Evolutionary conservation across 1,284 basidiomycete genomes (phyloP).

Genomic region (Leucoagaricus sp.): DNA sequence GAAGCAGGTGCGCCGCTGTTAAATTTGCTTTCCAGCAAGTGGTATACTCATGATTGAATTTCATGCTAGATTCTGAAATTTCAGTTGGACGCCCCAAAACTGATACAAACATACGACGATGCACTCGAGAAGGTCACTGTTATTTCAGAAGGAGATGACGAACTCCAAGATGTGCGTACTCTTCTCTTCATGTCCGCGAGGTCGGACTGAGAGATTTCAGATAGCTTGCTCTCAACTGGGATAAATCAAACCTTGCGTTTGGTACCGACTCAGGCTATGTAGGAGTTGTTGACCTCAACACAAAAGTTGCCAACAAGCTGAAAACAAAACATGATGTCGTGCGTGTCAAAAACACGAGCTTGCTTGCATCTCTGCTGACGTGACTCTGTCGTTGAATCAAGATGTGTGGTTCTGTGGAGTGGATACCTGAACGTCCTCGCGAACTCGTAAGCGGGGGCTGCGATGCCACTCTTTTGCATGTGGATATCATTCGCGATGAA

Average conservation of each 20-base stretch:
- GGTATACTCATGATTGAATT: background rate
- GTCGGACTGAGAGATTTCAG: conserved; percentile 37
- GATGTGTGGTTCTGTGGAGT: conserved; percentile 70
- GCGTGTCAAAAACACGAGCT: conserved; percentile 22
- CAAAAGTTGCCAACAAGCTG: conserved; percentile 51
- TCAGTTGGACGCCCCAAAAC: conserved; percentile 41
- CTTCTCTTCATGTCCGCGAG: background rate
- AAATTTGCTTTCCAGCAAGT: background rate
- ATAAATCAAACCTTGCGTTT: conserved; percentile 63
- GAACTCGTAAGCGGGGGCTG: conserved; percentile 79
- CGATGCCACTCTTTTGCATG: conserved; percentile 68
- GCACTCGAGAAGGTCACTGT: conserved; percentile 45
- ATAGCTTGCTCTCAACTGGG: conserved; percentile 60
- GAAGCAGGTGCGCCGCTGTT: conserved; percentile 42
- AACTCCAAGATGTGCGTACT: conserved; percentile 64
- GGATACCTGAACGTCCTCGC: conserved; percentile 65
- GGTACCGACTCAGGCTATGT: conserved; percentile 68
- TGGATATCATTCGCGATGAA: conserved; percentile 59
- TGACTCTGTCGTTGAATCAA: conserved; percentile 27
- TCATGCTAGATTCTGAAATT: conserved; percentile 41
- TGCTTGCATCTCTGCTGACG: conserved; percentile 1
- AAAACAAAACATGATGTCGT: conserved; percentile 65
- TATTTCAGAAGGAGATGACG: conserved; percentile 49
- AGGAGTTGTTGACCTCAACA: conserved; percentile 61
- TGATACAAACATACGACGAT: conserved; percentile 52